Evolutionary conservation across 163 green algal species (phyloP).

Genomic region (Prototheca wickerhamii): DNA sequence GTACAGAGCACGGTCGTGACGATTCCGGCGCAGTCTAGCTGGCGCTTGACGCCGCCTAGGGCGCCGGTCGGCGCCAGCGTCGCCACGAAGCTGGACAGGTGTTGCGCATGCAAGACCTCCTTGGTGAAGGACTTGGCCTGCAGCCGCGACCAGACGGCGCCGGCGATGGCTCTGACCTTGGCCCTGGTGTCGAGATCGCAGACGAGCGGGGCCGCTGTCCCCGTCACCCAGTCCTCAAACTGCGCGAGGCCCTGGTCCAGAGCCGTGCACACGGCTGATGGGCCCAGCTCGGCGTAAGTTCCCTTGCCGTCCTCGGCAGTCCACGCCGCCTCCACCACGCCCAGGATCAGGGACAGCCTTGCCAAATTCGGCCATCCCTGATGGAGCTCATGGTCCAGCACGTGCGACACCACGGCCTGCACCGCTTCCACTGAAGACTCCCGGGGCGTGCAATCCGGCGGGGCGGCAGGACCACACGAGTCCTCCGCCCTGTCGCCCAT

Average conservation of each 20-base stretch:
- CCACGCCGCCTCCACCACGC: conserved; percentile 16
- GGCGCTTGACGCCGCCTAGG: conserved; percentile 12
- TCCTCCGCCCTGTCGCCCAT: no score
- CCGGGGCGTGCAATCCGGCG: neutral
- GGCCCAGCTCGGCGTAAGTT: conserved; percentile 8
- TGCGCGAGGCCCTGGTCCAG: neutral
- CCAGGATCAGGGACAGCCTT: conserved; percentile 17
- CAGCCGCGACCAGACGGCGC: conserved; percentile 34
- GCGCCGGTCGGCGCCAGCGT: conserved; percentile 17
- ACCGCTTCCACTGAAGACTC: neutral
- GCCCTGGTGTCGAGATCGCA: neutral
- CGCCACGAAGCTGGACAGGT: conserved; percentile 30
- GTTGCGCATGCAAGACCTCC: conserved; percentile 38
- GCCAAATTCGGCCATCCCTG: neutral
- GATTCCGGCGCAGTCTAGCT: conserved; percentile 46
- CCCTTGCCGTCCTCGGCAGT: conserved; percentile 12
- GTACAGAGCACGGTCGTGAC: conserved; percentile 23
- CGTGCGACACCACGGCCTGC: neutral
- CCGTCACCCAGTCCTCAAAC: conserved; percentile 7
- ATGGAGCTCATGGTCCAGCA: conserved; percentile 7
- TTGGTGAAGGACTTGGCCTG: conserved; percentile 24
- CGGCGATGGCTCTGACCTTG: conserved; percentile 38
- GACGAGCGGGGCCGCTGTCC: neutral
- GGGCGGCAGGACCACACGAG: no score
- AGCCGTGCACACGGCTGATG: conserved; percentile 2